Percentiles rank a stretch among this genome's conserved stretches.
Evolutionary conservation across 1,284 basidiomycete genomes (phyloP).

Genomic region (Austroboletus niveus): DNA sequence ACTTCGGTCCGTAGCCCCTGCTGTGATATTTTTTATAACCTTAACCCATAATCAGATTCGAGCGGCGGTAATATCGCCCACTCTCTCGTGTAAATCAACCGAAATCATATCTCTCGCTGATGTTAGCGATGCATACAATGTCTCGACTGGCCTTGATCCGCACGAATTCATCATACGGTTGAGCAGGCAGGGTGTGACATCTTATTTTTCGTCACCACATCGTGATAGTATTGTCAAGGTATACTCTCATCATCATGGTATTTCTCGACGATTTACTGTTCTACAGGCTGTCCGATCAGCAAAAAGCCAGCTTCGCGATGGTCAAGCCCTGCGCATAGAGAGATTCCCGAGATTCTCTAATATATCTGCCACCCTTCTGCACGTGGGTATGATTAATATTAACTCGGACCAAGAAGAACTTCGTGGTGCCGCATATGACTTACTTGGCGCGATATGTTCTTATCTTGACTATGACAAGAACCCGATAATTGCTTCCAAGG

Average conservation of each 20-base stretch:
- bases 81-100: constrained; percentile 66
- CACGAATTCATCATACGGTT: constrained; percentile 80
- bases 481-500: constrained; percentile 63
- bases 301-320: constrained; percentile 64
- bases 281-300: constrained; percentile 62
- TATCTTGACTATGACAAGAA: constrained; percentile 77
- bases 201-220: constrained; percentile 66
- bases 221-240: constrained; percentile 80
- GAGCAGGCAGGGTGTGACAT: constrained; percentile 63
- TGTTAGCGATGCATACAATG: constrained; percentile 82
- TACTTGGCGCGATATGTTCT: constrained; percentile 74
- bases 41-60: constrained; percentile 48
- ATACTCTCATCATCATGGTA: constrained; percentile 5
- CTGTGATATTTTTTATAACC: background rate
- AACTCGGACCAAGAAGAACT: constrained; percentile 72
- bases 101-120: constrained; percentile 79
- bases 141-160: constrained; percentile 70
- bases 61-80: constrained; percentile 60
- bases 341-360: constrained; percentile 78
- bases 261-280: background rate
- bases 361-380: constrained; percentile 78
- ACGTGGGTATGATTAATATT: constrained; percentile 78
- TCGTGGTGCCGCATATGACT: constrained; percentile 74
- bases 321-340: constrained; percentile 56
- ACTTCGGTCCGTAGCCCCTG: constrained; percentile 50